Evolutionary conservation across 139 green algal genomes (phyloP).

Genomic region (Chlorella sp.): DNA sequence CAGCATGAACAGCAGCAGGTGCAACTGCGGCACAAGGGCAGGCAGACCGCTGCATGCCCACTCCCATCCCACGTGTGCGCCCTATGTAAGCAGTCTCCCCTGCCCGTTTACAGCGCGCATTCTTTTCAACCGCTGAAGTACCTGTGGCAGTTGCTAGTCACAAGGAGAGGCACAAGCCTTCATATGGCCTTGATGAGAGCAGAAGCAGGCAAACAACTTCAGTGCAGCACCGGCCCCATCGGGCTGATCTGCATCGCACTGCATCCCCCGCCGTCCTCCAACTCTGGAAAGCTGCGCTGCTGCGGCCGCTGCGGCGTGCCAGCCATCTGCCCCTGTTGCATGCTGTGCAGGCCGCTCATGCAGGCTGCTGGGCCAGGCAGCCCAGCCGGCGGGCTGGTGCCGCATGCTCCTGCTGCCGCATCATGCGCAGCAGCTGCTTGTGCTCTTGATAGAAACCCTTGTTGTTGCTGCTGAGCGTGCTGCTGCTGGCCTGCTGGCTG

Average conservation of each 20-base stretch:
- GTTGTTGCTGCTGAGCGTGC: neutral
- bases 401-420: too few species aligned
- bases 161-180: neutral
- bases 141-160: neutral
- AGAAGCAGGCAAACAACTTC: too few species aligned
- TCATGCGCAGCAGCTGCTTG: too few species aligned
- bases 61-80: too few species aligned
- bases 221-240: too few species aligned
- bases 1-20: neutral
- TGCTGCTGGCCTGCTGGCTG: neutral
- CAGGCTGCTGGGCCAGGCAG: too few species aligned
- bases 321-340: neutral
- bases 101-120: too few species aligned
- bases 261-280: neutral
- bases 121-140: neutral
- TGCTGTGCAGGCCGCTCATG: neutral
- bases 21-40: neutral
- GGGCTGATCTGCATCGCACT: slow-evolving; percentile 19
- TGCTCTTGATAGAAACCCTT: neutral
- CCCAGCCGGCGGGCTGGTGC: too few species aligned
- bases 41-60: neutral
- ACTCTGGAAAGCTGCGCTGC: neutral
- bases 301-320: neutral
- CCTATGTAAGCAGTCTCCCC: too few species aligned
- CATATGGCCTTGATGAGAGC: too few species aligned